Base-by-base conservation (phyloP, 306 rosid species). In the Ochetophila trinervis region DNA sequence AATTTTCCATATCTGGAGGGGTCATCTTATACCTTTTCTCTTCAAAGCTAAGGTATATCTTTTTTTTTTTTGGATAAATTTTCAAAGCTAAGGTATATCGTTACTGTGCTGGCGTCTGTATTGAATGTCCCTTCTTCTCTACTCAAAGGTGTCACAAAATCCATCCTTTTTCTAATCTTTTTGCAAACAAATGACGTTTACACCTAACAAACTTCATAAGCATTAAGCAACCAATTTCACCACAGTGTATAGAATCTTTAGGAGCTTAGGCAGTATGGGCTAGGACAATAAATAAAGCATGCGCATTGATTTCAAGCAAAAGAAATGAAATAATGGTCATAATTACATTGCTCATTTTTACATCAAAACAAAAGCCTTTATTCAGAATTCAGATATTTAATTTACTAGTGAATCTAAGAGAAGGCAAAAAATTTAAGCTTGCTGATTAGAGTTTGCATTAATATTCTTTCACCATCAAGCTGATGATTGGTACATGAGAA, bases 21-120 rank as follows among this genome's bases (percentile, higher is more conserved):
- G 53, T 68, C 75, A 66, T 60, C 62, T 42, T 69, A 19, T 61
- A 14, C 16, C 72, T 44, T 19, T 52, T 56, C 13, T 12, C 56
- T 89, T 89, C 80, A 66, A 86, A 84, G 89, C 87, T 63, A 89
- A 89, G 96, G 71, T 75, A 68, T 20, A 70, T 69, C 23, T n/a
- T n/a, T n/a, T n/a, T n/a, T n/a, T n/a, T n/a, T n/a, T n/a, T n/a
- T n/a, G n/a, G n/a, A n/a, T n/a, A n/a, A n/a, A n/a, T n/a, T n/a
- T 89, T 89, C 80, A 66, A 86, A 84, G 89, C 87, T 63, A 89
- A 89, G 96, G 71, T 75, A 68, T 20, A 70, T 69, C 23, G 42
- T 47, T 19, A 60, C 65, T 57, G 63, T 74, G 51, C 53, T 63
- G n/a, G 50, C 44, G 18, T 53, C 57, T 60, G 35, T 64, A 65